A percentile compares a stretch with the other conserved stretches of the same genome.
These are phyloP conservation scores for Microbotryum silenes-acaulis DNA, from an alignment of 1,284 basidiomycete genomes.

Conservation along the genomic window DNA sequence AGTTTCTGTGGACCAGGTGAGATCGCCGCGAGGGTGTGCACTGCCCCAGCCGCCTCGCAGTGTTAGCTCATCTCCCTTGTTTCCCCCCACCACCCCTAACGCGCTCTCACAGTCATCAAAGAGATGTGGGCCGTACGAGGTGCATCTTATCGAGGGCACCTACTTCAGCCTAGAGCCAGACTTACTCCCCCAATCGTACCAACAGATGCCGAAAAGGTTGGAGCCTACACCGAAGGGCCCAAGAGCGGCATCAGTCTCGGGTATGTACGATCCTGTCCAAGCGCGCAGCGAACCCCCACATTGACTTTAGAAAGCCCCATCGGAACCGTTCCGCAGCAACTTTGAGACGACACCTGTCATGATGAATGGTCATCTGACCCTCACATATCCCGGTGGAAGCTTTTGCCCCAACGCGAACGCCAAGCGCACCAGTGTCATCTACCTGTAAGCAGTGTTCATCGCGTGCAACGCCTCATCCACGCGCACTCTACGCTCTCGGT, in stretches of 20 bases:
- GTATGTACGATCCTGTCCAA: slow-evolving; percentile 2
- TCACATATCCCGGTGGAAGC: slow-evolving; percentile 56
- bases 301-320: neutral
- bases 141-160: neutral
- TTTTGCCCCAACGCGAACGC: slow-evolving; percentile 49
- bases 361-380: slow-evolving; percentile 46
- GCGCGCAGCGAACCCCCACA: neutral
- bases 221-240: slow-evolving; percentile 53
- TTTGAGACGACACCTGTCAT: slow-evolving; percentile 56
- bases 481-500: slow-evolving; percentile 49
- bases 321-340: slow-evolving; percentile 43
- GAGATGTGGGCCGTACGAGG: slow-evolving; percentile 49
- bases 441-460: slow-evolving; percentile 57
- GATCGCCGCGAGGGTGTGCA: neutral
- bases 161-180: neutral
- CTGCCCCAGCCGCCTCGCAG: too few species aligned
- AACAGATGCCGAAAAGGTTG: slow-evolving; percentile 48
- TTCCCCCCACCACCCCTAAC: slow-evolving; percentile 35
- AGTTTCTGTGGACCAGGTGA: slow-evolving; percentile 21
- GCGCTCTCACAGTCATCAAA: slow-evolving; percentile 46
- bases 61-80: neutral
- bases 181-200: slow-evolving; percentile 46
- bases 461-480: slow-evolving; percentile 49
- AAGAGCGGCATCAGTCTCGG: slow-evolving; percentile 65
- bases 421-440: slow-evolving; percentile 52